A percentile compares a stretch with the other conserved stretches of the same genome.
These are phyloP conservation scores for Linnemannia zychae DNA, from an alignment of 192 early-diverging fungal species.

Conservation along the genomic window DNA sequence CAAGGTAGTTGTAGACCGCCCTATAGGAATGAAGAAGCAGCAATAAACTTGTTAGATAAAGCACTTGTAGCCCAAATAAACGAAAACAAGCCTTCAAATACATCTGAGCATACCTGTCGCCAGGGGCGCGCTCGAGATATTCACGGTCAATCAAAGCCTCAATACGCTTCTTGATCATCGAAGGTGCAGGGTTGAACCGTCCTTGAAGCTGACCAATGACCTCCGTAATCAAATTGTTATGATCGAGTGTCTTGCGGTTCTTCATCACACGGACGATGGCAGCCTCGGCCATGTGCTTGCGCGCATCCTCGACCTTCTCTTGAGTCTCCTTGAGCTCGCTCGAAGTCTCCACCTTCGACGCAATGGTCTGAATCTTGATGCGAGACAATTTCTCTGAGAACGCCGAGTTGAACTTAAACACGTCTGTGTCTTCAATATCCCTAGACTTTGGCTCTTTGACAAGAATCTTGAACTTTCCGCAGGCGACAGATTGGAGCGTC, in stretches of 20 bases:
- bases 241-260: constrained; percentile 87
- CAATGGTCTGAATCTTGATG: constrained; percentile 89
- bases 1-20: constrained; percentile 49
- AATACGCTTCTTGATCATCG: constrained; percentile 94
- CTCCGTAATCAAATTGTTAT: constrained; percentile 89
- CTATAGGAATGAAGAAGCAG: constrained; percentile 3
- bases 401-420: constrained; percentile 70
- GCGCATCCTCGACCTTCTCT: constrained; percentile 87
- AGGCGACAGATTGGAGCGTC: constrained; percentile 91
- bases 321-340: constrained; percentile 85
- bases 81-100: neutral
- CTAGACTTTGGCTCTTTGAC: constrained; percentile 83
- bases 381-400: constrained; percentile 87
- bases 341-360: constrained; percentile 76
- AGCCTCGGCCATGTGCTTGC: constrained; percentile 94
- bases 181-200: constrained; percentile 86
- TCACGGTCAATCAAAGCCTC: constrained; percentile 98
- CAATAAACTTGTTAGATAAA: no score
- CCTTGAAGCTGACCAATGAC: constrained; percentile 81
- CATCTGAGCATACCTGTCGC: constrained; percentile 51
- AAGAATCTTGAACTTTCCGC: constrained; percentile 92
- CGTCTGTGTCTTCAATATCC: constrained; percentile 71
- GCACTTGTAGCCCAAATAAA: neutral
- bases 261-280: constrained; percentile 99
- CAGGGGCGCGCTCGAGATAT: constrained; percentile 86